Base-by-base conservation (phyloP, 2,329 filamentous ascomycete genomes). In the Fonsecaea erecta region DNA sequence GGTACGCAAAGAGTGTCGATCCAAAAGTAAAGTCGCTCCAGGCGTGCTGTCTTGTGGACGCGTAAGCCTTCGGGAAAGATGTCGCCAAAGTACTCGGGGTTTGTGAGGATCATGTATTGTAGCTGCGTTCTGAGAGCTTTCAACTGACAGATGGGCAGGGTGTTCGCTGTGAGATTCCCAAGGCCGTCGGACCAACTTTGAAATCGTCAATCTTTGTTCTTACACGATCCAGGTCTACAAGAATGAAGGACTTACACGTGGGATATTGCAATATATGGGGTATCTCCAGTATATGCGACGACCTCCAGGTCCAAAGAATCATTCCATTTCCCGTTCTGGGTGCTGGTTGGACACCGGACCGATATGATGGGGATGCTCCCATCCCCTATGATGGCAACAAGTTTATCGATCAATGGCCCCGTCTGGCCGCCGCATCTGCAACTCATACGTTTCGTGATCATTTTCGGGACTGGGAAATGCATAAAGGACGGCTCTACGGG, bases 211-310 rank as follows among this genome's bases (percentile, higher is more conserved):
- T 18, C 43, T 30, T 32, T 21, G 26, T 26, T 14, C n/a, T n/a
- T n/a, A n/a, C n/a, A 16, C 9, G 6, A n/a, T 9, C 9, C 4
- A 53, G n/a, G 12, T 32, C 14, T 34, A 8, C 51, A 30, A 30
- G 12, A 1, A 32, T 32, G 26, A 53, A 53, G n/a, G 26, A 53
- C 51, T 53, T 53, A 53, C 51, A 53, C 30, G 51, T 53, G 51
- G 51, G 51, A 53, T 6, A 53, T 30, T 2, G 51, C 51, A 14
- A 34, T 8, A 26, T 53, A 53, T 34, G 26, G 51, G 6, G 30
- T 53, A 7, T 30, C 30, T 6, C 26, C 26, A 2, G 51, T 30
- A 21, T 53, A 53, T n/a, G 51, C 51, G 7, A 34, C 4, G 26
- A 53, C 30, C 9, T 26, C 14, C 7, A 53, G 51, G 30, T 53